Evolutionary conservation across 805 yeast genomes (phyloP).

Genomic region (Zygosaccharomyces siamensis): DNA sequence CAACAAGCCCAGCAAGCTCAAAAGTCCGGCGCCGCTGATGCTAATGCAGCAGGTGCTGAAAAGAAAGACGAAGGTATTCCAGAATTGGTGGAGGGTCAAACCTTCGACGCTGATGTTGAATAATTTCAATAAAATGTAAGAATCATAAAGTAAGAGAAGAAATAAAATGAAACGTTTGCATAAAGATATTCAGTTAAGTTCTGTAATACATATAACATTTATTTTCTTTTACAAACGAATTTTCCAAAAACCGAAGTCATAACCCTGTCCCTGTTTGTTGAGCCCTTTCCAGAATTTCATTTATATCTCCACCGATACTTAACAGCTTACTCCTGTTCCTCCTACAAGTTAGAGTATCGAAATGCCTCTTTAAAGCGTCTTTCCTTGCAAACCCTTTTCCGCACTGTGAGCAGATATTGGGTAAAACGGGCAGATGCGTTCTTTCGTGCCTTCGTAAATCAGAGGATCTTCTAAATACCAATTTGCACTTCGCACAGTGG

Average conservation of each 20-base stretch:
- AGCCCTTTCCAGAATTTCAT: slow-evolving; percentile 31
- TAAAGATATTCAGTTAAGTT: slow-evolving; percentile 1
- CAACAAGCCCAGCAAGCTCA: slow-evolving; percentile 52
- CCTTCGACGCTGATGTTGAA: slow-evolving; percentile 46
- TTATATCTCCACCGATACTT: slow-evolving; percentile 37
- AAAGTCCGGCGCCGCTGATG: slow-evolving; percentile 43
- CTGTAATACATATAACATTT: slow-evolving; percentile 5
- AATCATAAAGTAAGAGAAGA: neutral
- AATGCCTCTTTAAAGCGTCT: slow-evolving; percentile 75
- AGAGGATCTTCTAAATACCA: slow-evolving; percentile 61
- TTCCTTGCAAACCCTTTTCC: slow-evolving; percentile 81
- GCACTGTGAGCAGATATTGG: slow-evolving; percentile 69
- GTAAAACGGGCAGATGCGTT: slow-evolving; percentile 64
- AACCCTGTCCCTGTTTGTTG: slow-evolving; percentile 26
- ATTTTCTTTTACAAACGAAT: neutral
- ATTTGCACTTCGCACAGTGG: slow-evolving; percentile 54
- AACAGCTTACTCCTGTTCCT: slow-evolving; percentile 57
- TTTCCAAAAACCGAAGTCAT: no score
- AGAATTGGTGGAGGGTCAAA: slow-evolving; percentile 69
- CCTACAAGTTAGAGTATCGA: slow-evolving; percentile 68
- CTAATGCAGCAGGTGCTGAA: slow-evolving; percentile 42
- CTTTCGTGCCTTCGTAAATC: slow-evolving; percentile 73
- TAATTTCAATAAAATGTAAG: neutral
- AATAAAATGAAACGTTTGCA: neutral
- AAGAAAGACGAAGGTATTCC: slow-evolving; percentile 41